Base-by-base conservation (phyloP, 352 stramenopile genomes). In the Pythium pyrilobum region DNA sequence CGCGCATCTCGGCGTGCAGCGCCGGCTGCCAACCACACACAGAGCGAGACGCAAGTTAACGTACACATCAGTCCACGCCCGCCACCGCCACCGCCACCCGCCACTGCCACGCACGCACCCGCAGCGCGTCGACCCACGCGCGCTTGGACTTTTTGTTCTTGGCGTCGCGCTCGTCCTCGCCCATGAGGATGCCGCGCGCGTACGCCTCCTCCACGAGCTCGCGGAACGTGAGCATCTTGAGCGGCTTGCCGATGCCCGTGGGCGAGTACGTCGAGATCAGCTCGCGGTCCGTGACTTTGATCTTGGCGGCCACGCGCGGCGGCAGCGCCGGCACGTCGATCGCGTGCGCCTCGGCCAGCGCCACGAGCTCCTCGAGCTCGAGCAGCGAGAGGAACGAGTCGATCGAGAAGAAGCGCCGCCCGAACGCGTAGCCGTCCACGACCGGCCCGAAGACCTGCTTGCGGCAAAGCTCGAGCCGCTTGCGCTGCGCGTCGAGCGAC, bases 131-230 rank as follows among this genome's bases (percentile, higher is more conserved):
- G 40, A 87, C 63, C 72, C 77, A 86, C 13, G 64, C 70, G 16
- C 72, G 62, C 45, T 89, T 89, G 43, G 67, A 79, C 52, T 74
- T 85, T 52, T 85, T 87, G 37, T 68, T 72, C 23, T 70, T 82
- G 13, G 32, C 58, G 28, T 76, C 68, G 13, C 53, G 65, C 5
- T 56, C 52, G 24, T 56, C 48, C n/a, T 67, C 63, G 15, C 65
- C 58, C 50, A 68, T 72, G 40, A 69, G 56, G 28, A 87, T 41
- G 3, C 72, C 74, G 18, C 75, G 60, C 6, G 55, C 66, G 33
- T 83, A 64, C 11, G 70, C 76, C 44, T 89, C 79, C 18, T 63
- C 71, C 38, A 84, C 64, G n/a, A 87, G 49, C 24, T 89, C 76
- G 29, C 72, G 70, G 29, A 87, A 59, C 29, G 76, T 87, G 25